A percentile compares a stretch with the other conserved stretches of the same genome.
Evolutionary conservation across 1,284 basidiomycete species (phyloP).

Genomic region (Malassezia nana): DNA sequence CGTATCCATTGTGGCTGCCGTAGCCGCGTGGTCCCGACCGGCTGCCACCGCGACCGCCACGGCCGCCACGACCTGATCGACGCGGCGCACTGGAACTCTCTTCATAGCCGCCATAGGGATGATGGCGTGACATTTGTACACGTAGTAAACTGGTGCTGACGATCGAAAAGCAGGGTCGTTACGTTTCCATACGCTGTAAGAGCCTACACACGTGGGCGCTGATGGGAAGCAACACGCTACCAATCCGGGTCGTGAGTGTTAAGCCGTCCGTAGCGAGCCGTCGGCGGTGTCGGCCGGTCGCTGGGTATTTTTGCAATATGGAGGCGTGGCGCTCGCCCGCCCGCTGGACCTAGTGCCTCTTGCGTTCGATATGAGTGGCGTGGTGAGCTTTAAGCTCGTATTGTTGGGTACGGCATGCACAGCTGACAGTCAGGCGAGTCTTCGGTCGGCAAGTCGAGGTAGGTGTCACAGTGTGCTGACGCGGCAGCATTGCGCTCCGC

Average conservation of each 20-base stretch:
- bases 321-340: not conserved
- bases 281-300: too few relatives aligned
- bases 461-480: not conserved
- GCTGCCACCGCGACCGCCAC: constrained; percentile 19
- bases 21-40: too few relatives aligned
- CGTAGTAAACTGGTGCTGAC: not conserved
- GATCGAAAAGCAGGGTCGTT: too few relatives aligned
- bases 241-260: too few relatives aligned
- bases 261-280: not conserved
- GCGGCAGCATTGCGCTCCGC: constrained; percentile 66
- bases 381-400: constrained; percentile 61
- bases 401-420: constrained; percentile 61
- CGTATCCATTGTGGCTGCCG: too few relatives aligned
- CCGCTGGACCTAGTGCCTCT: not conserved
- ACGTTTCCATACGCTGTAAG: too few relatives aligned
- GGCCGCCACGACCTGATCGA: constrained; percentile 21
- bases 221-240: too few relatives aligned
- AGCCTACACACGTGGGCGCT: not conserved
- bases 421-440: constrained; percentile 60
- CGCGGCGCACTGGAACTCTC: constrained; percentile 32
- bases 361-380: constrained; percentile 16
- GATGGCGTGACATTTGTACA: constrained; percentile 57
- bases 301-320: not conserved
- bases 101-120: constrained; percentile 70
- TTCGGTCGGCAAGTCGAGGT: constrained; percentile 84